phyloP scores from a whole-genome alignment of 306 rosid genomes.

The Oemleria cerasiformis region DNA sequence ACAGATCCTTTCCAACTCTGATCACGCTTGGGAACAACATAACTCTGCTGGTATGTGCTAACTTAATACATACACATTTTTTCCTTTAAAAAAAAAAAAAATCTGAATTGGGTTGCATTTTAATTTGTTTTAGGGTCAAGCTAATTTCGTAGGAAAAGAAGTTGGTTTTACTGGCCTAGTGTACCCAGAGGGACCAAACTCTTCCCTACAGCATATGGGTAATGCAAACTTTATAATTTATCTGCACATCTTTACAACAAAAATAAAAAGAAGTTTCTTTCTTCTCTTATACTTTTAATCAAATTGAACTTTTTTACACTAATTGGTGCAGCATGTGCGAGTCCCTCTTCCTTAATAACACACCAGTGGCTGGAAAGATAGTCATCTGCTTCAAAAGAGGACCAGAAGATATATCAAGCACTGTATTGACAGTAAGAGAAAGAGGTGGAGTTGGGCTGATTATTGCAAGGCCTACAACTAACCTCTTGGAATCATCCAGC shows the following conservation, averaged over 20 bases:
- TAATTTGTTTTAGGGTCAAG: slow-evolving; percentile 33
- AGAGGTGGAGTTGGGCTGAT: slow-evolving; percentile 36
- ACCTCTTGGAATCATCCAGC: slow-evolving; percentile 16
- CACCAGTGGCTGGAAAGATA: slow-evolving; percentile 31
- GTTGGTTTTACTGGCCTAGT: slow-evolving; percentile 31
- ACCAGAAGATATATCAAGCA: neutral
- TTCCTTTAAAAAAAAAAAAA: too few species aligned
- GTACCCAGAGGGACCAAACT: slow-evolving; percentile 34
- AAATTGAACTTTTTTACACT: too few species aligned
- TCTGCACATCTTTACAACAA: neutral
- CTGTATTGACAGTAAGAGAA: slow-evolving; percentile 15
- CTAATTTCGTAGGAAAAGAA: slow-evolving; percentile 32
- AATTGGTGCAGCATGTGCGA: slow-evolving; percentile 23
- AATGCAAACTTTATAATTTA: neutral
- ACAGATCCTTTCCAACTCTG: slow-evolving; percentile 46
- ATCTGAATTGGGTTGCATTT: neutral
- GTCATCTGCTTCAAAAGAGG: slow-evolving; percentile 31
- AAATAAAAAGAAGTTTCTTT: neutral
- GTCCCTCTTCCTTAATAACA: slow-evolving; percentile 23
- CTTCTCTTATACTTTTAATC: neutral
- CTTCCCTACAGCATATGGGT: neutral
- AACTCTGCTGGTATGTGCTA: slow-evolving; percentile 28
- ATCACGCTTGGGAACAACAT: slow-evolving; percentile 44
- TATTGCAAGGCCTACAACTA: slow-evolving; percentile 25
- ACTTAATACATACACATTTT: neutral